Conservation (phyloP, 1,284 basidiomycete species). For the Cryptococcus jaspeensis region DNA sequence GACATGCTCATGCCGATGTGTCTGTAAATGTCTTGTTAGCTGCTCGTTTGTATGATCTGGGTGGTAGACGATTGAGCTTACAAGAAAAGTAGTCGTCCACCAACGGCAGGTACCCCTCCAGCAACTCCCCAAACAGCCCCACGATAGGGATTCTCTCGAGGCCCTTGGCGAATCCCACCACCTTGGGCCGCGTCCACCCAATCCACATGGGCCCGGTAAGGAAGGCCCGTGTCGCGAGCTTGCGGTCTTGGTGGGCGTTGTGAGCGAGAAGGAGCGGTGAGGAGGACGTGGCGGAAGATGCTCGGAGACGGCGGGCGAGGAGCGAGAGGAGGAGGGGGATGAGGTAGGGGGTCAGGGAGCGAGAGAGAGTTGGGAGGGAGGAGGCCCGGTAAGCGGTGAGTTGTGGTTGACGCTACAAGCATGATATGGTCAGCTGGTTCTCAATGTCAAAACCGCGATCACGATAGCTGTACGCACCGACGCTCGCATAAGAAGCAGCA, state of each 20-base stretch:
- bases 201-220: constrained; percentile 87
- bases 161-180: constrained; percentile 59
- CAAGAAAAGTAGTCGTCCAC: constrained; percentile 96
- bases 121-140: constrained; percentile 69
- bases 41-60: background rate
- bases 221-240: constrained; percentile 74
- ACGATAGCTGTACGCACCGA: constrained; percentile 21
- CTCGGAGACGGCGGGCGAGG: constrained; percentile 35
- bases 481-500: constrained; percentile 53
- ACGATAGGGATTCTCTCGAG: constrained; percentile 68
- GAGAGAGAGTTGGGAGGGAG: constrained; percentile 42
- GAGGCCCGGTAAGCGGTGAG: constrained; percentile 17
- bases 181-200: constrained; percentile 78
- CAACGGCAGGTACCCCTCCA: constrained; percentile 87
- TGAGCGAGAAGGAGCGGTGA: constrained; percentile 55
- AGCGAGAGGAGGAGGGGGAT: constrained; percentile 38
- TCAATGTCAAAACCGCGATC: background rate
- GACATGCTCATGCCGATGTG: constrained; percentile 20
- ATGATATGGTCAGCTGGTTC: background rate
- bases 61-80: constrained; percentile 50
- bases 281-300: constrained; percentile 16
- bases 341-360: constrained; percentile 37
- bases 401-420: constrained; percentile 7
- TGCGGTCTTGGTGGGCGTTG: constrained; percentile 75
- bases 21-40: constrained; percentile 11